Base-by-base conservation (phyloP, 2,329 filamentous ascomycete genomes). In the Curvularia hawaiiensis region DNA sequence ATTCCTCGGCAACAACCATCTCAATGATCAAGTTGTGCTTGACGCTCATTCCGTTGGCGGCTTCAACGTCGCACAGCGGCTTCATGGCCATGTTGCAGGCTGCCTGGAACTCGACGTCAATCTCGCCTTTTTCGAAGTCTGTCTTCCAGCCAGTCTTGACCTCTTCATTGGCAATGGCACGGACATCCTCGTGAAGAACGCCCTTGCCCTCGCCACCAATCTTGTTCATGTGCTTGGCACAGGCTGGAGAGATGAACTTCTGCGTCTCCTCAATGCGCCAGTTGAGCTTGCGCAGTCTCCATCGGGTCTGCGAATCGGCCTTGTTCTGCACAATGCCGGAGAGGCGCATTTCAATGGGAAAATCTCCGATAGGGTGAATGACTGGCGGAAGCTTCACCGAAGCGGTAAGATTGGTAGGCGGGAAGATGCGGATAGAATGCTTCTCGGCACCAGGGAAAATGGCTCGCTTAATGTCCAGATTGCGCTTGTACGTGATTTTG, bases 251-350 rank as follows among this genome's bases (percentile, higher is more conserved):
- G 39, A 94, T 82, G 38, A 89, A 88, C 77, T 88, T 90, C 74
- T 92, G 85, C 39, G 88, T 89, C 81, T 99, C 94, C 72, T 97
- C 93, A 52, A 99, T 88, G 64, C 90, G 88, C 94, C 94, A 99
- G 62, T 90, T 91, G 64, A 97, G 84, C 77, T 96, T 95, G 76
- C 93, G 91, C 30, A 99, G 83, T 68, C 90, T 89, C 94, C 94
- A 98, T 60, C 95, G 85, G 7, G 88, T 93, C 73, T 90, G 88
- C 58, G 84, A 85, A 39, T 84, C 81, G 38, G 83, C 77, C 75
- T 91, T 91, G 68, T 79, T 80, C 64, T 86, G 89, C 41, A 92
- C 87, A 52, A 97, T 87, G n/a, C 94, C 94, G 62, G 93, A 91
- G 62, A 99, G 85, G 51, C 89, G 88, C 79, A 97, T 88, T 45